Base-by-base conservation (phyloP, 352 stramenopile species). In the Aphanomyces invadans region DNA sequence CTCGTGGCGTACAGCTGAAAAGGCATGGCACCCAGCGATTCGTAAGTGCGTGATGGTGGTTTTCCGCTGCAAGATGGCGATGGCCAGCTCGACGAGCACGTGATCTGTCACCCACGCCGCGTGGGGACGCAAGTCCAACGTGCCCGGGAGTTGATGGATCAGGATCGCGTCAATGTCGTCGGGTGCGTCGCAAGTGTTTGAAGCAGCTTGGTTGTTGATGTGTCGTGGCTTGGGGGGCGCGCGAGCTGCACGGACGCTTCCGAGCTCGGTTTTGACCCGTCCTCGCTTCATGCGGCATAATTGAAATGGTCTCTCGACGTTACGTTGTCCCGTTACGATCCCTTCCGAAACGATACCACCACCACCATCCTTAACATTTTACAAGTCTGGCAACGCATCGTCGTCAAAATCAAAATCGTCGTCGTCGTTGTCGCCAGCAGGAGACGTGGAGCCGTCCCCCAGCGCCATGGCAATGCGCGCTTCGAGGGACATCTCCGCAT, bases 391-490 rank as follows among this genome's bases (percentile, higher is more conserved):
- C 3, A 66, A 60, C 29, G 59, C 45, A 38, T 66, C 59, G 46
- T 66, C 44, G 59, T 57, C 59, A 66, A 66, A 66, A n/a, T 56
- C 44, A 21, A 66, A 25, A 26, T 53, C 59, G 15, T 66, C 59
- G 46, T 55, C 59, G 28, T 2, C 44, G 46, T 54, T n/a, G 46
- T 54, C 46, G n/a, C n/a, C 26, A 10, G 10, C n/a, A n/a, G 10
- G 10, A 5, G 42, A 4, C 26, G 42, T 17, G 39, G 23, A 54
- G 33, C 39, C 59, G 29, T 39, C 59, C 17, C 44, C 28, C 21
- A 66, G 28, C 3, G 59, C 59, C 17, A 56, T 23, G 11, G 59
- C 59, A 38, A 66, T 66, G 5, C 59, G 59, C 38, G 17, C 59
- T 60, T 66, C 59, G 21, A 66, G 59, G 25, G 10, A 54, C 59